phyloP scores from a whole-genome alignment of 495 filamentous ascomycete genomes.

The Penicillium angulare region DNA sequence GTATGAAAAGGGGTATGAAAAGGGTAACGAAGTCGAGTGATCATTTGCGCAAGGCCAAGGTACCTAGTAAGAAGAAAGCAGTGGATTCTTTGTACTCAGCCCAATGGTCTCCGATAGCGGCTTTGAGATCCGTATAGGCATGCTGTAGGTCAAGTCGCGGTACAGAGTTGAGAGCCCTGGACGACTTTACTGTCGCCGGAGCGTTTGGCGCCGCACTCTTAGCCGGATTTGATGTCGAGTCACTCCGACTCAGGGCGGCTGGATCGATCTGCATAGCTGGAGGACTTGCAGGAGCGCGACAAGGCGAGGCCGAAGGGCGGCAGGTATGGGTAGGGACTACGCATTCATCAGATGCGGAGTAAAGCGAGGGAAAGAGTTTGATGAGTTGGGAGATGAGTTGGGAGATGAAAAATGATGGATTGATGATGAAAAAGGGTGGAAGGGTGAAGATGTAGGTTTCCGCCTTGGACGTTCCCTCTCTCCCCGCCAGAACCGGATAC shows the following conservation, averaged over 20 bases:
- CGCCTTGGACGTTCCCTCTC: slow-evolving; percentile 27
- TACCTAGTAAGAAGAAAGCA: slow-evolving; percentile 78
- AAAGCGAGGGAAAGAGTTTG: slow-evolving; percentile 3
- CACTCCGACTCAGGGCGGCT: slow-evolving; percentile 72
- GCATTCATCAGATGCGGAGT: slow-evolving; percentile 40
- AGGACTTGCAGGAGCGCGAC: slow-evolving; percentile 41
- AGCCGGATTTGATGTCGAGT: slow-evolving; percentile 56
- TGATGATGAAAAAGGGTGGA: slow-evolving; percentile 26
- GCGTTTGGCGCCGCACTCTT: slow-evolving; percentile 60
- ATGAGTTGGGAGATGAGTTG: slow-evolving; percentile 1
- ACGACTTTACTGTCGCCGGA: slow-evolving; percentile 51
- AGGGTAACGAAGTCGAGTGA: neutral
- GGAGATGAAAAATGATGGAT: slow-evolving; percentile 20
- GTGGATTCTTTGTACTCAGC: slow-evolving; percentile 80
- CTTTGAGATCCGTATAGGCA: slow-evolving; percentile 82
- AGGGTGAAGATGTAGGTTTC: slow-evolving; percentile 25
- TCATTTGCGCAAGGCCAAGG: slow-evolving; percentile 1
- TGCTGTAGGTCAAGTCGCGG: slow-evolving; percentile 90
- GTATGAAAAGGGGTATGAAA: neutral
- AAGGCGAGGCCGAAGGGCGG: slow-evolving; percentile 43
- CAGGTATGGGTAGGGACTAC: slow-evolving; percentile 30
- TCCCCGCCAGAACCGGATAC: slow-evolving; percentile 34
- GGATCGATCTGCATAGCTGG: slow-evolving; percentile 81
- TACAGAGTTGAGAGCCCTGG: slow-evolving; percentile 62
- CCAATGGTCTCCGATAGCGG: slow-evolving; percentile 82